phyloP scores from a whole-genome alignment of 1,284 basidiomycete genomes.

The Puccinia triticina region DNA sequence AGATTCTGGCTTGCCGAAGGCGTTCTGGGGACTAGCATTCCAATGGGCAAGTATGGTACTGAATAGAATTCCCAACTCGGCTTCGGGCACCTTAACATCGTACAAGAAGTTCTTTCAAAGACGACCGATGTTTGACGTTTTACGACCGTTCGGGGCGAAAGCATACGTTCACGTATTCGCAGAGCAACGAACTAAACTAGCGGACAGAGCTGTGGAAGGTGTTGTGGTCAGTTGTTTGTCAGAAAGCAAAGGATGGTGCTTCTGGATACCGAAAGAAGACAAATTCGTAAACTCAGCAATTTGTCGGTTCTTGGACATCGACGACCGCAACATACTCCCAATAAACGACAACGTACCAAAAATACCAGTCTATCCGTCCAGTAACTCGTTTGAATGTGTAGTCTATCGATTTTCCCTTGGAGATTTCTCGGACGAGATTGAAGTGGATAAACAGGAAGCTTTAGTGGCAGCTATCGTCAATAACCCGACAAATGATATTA shows the following conservation, averaged over 20 bases:
- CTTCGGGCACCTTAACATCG: not conserved
- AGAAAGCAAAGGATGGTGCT: not conserved
- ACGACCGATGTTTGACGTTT: not conserved
- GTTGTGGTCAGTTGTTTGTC: not conserved
- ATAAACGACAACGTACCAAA: not conserved
- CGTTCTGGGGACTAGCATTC: constrained; percentile 30
- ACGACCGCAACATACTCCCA: not conserved
- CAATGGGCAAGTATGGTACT: not conserved
- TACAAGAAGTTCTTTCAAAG: not conserved
- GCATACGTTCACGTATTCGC: not conserved
- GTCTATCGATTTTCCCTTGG: not conserved
- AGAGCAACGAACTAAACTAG: not conserved
- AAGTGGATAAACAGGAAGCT: not conserved
- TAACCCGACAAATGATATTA: no score
- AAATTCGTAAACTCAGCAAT: not conserved
- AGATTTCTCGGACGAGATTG: not conserved
- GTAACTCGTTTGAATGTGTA: not conserved
- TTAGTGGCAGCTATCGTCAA: not conserved
- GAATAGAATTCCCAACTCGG: not conserved
- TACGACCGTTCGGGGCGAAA: not conserved
- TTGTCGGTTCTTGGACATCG: no score
- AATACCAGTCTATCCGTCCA: not conserved
- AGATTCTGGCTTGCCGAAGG: not conserved
- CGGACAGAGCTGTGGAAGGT: not conserved
- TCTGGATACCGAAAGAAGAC: not conserved